These are phyloP conservation scores for Colletotrichum tamarilloi DNA, from an alignment of 2,329 filamentous ascomycete genomes.

Conservation along the genomic window DNA sequence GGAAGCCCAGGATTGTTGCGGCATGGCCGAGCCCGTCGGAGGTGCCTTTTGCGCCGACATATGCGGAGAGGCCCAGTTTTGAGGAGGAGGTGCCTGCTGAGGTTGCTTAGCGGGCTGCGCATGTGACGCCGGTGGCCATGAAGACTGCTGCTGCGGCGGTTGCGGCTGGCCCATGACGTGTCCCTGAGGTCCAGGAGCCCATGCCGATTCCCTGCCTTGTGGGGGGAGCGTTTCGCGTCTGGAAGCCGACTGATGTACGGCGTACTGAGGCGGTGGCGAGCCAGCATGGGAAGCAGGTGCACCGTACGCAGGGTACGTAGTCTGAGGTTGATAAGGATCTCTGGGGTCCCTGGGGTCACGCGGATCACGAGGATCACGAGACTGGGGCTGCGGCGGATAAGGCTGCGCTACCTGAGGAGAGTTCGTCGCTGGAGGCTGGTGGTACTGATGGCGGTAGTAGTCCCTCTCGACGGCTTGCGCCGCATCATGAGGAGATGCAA, in stretches of 20 bases:
- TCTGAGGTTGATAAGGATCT: slow-evolving; percentile 56
- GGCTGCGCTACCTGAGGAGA: slow-evolving; percentile 61
- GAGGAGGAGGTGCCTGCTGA: slow-evolving; percentile 39
- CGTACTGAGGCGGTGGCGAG: slow-evolving; percentile 68
- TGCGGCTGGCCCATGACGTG: slow-evolving; percentile 40
- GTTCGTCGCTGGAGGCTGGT: slow-evolving; percentile 50
- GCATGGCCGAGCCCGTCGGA: slow-evolving; percentile 45
- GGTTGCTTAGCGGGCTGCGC: slow-evolving; percentile 45
- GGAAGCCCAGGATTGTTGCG: slow-evolving; percentile 47
- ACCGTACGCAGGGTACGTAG: slow-evolving; percentile 55
- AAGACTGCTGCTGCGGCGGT: slow-evolving; percentile 43
- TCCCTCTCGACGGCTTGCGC: slow-evolving; percentile 55
- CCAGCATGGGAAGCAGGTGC: slow-evolving; percentile 51
- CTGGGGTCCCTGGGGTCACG: slow-evolving; percentile 35
- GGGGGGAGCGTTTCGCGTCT: slow-evolving; percentile 55
- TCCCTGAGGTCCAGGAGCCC: slow-evolving; percentile 43
- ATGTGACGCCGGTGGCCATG: slow-evolving; percentile 48
- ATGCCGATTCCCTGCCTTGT: slow-evolving; percentile 48
- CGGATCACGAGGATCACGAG: slow-evolving; percentile 24
- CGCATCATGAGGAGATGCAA: slow-evolving; percentile 53
- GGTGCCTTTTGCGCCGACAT: slow-evolving; percentile 49
- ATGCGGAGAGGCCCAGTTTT: slow-evolving; percentile 52
- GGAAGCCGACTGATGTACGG: slow-evolving; percentile 56
- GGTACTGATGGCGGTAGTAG: slow-evolving; percentile 58
- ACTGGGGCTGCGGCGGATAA: slow-evolving; percentile 54